These are phyloP conservation scores for Pichia sp. DNA, from an alignment of 1,139 yeast genomes.

Conservation along the genomic window DNA sequence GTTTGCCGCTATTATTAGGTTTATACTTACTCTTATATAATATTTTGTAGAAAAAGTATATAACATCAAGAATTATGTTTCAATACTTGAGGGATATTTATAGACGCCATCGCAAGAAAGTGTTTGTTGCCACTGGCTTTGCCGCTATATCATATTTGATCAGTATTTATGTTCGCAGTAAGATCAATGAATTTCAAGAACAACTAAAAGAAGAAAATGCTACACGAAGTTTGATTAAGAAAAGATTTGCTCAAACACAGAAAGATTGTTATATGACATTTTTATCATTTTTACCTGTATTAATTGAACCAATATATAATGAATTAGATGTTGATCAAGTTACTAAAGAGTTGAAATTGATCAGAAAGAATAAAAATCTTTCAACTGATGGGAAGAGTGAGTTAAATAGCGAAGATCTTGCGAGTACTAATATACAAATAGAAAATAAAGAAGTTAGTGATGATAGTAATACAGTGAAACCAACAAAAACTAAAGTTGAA, in stretches of 20 bases:
- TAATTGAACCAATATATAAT: constrained; percentile 58
- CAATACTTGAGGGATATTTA: constrained; percentile 47
- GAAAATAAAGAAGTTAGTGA: constrained; percentile 1
- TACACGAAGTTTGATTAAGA: constrained; percentile 69
- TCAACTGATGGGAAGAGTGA: constrained; percentile 15
- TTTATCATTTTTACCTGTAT: constrained; percentile 74
- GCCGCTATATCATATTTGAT: constrained; percentile 55
- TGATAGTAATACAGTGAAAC: constrained; percentile 3
- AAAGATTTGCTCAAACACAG: constrained; percentile 85
- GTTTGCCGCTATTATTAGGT: no score
- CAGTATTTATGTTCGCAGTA: constrained; percentile 52
- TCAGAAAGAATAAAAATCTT: constrained; percentile 7
- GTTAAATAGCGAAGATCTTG: constrained; percentile 27
- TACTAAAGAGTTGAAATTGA: constrained; percentile 53
- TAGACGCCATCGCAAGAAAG: constrained; percentile 56
- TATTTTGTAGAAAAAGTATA: no score
- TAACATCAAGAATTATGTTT: constrained; percentile 34
- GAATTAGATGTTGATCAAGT: constrained; percentile 67
- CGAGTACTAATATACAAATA: constrained; percentile 14
- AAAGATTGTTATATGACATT: constrained; percentile 84
- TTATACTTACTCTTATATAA: no score
- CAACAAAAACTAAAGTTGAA: constrained; percentile 55
- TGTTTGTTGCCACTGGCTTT: constrained; percentile 53
- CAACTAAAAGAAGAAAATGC: constrained; percentile 67
- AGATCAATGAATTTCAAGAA: constrained; percentile 61